Evolutionary conservation across 306 rosid genomes (phyloP).

Genomic region (Erythrophleum fordii): DNA sequence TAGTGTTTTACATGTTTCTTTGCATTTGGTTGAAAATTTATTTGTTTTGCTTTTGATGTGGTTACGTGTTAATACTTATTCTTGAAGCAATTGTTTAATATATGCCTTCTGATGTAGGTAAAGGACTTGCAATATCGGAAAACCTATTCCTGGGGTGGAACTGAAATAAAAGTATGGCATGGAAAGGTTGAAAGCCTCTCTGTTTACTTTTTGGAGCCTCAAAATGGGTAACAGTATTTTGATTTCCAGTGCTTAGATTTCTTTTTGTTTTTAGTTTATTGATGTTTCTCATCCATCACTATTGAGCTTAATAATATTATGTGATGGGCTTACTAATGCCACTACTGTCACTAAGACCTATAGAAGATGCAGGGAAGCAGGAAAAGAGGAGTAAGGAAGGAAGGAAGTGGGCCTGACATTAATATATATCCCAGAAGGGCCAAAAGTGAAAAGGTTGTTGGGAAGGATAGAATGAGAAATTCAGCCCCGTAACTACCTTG

Average conservation of each 20-base stretch:
- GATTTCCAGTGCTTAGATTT: constrained; percentile 20
- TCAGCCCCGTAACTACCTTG: too few relatives aligned
- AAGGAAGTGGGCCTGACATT: too few relatives aligned
- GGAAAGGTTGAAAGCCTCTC: constrained; percentile 96
- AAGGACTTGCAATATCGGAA: constrained; percentile 63
- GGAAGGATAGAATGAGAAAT: too few relatives aligned
- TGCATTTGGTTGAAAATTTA: constrained; percentile 33
- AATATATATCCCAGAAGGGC: too few relatives aligned
- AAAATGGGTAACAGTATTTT: constrained; percentile 71
- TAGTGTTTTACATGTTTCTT: constrained; percentile 23
- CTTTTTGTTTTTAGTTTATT: neutral
- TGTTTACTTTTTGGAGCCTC: constrained; percentile 96
- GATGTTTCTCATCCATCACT: neutral
- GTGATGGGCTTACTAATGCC: too few relatives aligned
- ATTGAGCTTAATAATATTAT: constrained; percentile 4
- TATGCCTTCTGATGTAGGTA: constrained; percentile 62
- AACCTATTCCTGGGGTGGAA: constrained; percentile 77
- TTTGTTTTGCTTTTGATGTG: constrained; percentile 12
- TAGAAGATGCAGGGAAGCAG: too few relatives aligned
- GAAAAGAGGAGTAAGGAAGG: too few relatives aligned
- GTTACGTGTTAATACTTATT: constrained; percentile 21
- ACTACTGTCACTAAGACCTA: too few relatives aligned
- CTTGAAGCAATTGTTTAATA: constrained; percentile 24
- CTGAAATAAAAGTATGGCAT: constrained; percentile 91
- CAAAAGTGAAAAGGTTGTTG: too few relatives aligned